Evolutionary conservation across 2,329 filamentous ascomycete genomes (phyloP), one percentile per base, ranked within the genome.

Genomic region (Diplodia sapinea): DNA sequence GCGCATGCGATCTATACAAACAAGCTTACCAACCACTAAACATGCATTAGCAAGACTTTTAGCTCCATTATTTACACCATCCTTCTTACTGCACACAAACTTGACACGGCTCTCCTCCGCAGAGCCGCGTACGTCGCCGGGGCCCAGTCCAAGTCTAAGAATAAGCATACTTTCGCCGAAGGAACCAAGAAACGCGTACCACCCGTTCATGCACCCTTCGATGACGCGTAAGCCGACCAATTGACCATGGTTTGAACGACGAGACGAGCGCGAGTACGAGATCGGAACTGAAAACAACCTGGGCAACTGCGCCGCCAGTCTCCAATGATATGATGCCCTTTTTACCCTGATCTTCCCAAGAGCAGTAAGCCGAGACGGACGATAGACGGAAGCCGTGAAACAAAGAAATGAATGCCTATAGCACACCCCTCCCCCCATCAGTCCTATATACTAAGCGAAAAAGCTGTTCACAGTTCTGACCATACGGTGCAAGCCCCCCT

Each of bases 401-500:
- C 8, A 29, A 26, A 36, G 20, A 50, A 57, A 57, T n/a, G 26
- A 15, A 50, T 63, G 43, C 59, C 59, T 51, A 36, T 38, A 49
- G 8, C 59, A 23, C 43, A n/a, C 43, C 59, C 20, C 1, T 11
- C 36, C 9, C 36, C 36, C 36, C 40, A 12, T 33, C 38, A 47
- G n/a, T 31, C 56, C 59, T 51, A 63, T 63, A 12, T 63, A 63
- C 43, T 63, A n/a, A 51, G 50, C 47, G 26, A 4, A 50, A 38
- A n/a, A n/a, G 17, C 20, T 17, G n/a, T 15, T 20, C 59, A 23
- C 17, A n/a, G 36, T 33, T 31, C n/a, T n/a, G 36, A 63, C 43
- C 17, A 23, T 15, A 2, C 26, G 26, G 40, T 20, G 36, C 43
- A n/a, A 47, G 40, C 15, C 17, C 6, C 31, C 31, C 26, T 43